Evolutionary conservation across 495 filamentous ascomycete species (phyloP), one percentile per base, ranked within the genome.

Genomic region (Daldinia childiae): DNA sequence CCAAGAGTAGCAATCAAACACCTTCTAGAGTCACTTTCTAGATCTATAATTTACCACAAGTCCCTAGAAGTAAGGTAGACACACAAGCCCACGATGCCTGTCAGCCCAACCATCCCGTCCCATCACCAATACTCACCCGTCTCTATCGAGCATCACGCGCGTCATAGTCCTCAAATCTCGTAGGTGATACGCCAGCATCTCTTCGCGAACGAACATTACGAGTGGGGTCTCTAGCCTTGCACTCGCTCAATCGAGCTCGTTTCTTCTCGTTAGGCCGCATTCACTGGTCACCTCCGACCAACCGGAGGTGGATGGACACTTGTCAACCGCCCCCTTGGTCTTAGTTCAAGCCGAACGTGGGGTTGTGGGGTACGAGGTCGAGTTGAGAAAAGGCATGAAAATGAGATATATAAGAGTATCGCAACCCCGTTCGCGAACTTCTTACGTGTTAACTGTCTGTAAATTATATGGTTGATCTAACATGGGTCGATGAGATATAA

Each of bases 301-400:
- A 77, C 75, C 73, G 59, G 73, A 73, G 51, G 57, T 6, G 52
- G 66, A 65, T 58, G 68, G 57, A 73, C 75, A 77, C 57, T 64
- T 75, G 75, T 77, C 73, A 68, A 64, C 17, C 64, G 41, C 43
- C 39, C 45, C 19, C 54, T 59, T 32, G 32, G 27, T 58, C 17
- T 8, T 38, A 38, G 30, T 58, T 39, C n/a, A 39, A 56, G 32
- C 58, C 27, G 58, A 72, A 66, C 75, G 75, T 75, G 75, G 75
- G 75, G 75, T 60, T 74, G 73, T 74, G 73, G 66, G 71, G 71
- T 73, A 69, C 24, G 62, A 57, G 41, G 36, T 41, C 45, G 30
- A 55, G 52, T 32, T 6, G 14, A 24, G 55, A 39, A 38, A n/a
- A 26, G 8, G 19, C 24, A 38, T 34, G 30, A 11, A 21, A 21